Evolutionary conservation across 176 grass and related monocot genomes (phyloP).

Genomic region (Carex myosuroides): DNA sequence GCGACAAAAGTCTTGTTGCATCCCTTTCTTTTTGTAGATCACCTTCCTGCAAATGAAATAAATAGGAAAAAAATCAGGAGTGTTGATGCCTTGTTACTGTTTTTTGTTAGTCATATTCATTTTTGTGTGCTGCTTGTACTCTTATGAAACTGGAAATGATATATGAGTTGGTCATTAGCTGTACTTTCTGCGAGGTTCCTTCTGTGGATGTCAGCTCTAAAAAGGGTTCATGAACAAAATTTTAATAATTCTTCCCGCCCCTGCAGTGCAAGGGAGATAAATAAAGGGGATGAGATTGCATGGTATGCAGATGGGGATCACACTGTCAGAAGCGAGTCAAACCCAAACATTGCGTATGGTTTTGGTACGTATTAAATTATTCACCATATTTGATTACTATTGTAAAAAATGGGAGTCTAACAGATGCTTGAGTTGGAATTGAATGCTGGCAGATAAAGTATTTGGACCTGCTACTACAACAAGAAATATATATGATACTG

Average conservation of each 20-base stretch:
- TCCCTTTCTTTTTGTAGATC: neutral
- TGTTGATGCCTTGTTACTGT: neutral
- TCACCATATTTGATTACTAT: neutral
- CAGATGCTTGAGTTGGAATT: conserved; percentile 2
- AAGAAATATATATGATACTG: conserved; percentile 79
- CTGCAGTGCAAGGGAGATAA: conserved; percentile 77
- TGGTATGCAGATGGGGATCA: conserved; percentile 93
- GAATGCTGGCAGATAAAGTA: conserved; percentile 68
- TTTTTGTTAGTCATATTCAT: neutral
- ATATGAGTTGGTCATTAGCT: neutral
- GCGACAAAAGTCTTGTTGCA: neutral
- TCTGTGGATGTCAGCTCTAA: neutral
- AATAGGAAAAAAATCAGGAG: neutral
- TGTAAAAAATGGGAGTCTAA: neutral
- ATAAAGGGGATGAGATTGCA: conserved; percentile 93
- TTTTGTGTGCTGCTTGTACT: neutral
- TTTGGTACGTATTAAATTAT: conserved; percentile 53
- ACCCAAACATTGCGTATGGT: conserved; percentile 71
- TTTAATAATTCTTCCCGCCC: neutral
- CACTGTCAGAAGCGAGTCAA: conserved; percentile 82
- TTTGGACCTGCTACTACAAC: conserved; percentile 96
- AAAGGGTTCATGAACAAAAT: neutral
- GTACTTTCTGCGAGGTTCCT: neutral
- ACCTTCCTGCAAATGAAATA: neutral
- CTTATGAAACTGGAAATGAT: neutral